Base-by-base conservation (phyloP, 768 basidiomycete genomes). In the Dendrothele bispora region DNA sequence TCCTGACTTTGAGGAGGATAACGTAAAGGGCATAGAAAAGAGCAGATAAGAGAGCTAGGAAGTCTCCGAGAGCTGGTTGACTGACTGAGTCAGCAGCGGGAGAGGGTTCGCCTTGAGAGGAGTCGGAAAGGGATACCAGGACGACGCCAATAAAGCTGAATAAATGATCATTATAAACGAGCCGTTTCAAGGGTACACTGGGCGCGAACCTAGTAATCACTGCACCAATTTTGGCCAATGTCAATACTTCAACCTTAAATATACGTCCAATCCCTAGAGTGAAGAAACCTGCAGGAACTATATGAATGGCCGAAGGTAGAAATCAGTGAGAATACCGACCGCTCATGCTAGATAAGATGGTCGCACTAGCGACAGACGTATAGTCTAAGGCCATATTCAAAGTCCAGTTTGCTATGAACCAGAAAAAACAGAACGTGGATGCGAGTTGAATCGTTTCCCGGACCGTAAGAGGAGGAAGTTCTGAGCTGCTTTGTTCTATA, bases 341-440 rank as follows among this genome's bases (percentile, higher is more conserved):
- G 54, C 91, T 94, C 74, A 84, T 95, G 59, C 86, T 84, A 2
- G 90, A 87, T 43, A 97, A 66, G 29, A 98, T 86, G 4, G 95
- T 97, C 17, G 91, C 83, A 63, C 92, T 95, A 2, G 91, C 91
- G n/a, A 98, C 95, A 57, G 86, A 92, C 2, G 95, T 98, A 61
- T 86, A 88, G 25, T 80, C 84, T 37, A 98, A 74, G 17, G 88
- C 75, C 1, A 84, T 86, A 61, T 95, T 97, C 25, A 95, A 70
- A 10, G 83, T 65, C 91, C 94, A 98, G 60, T 98, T 98, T 25
- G 17, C 11, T 22, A 51, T 55, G 20, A 32, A 56, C 92, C 95
- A 99, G 28, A 95, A 71, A 49, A 90, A 75, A 63, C 88, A 92
- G 66, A 98, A 98, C 42, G 76, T 66, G 5, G 81, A 70, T 4